Base-by-base conservation (phyloP, 345 rosid genomes). In the Firmiana major region DNA sequence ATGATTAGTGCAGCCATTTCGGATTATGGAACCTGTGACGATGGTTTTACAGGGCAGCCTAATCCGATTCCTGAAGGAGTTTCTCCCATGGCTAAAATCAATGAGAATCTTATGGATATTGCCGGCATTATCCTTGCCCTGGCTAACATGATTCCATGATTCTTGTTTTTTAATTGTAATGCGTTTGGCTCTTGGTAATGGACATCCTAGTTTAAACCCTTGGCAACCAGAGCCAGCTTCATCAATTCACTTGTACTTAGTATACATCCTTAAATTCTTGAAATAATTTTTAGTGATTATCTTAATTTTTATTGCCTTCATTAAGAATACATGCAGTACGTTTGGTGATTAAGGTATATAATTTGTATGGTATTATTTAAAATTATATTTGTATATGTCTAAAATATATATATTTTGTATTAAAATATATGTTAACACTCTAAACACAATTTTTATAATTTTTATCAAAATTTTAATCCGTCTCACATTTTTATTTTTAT, bases 1-100 rank as follows among this genome's bases (percentile, higher is more conserved):
- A 78, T 84, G 89, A 76, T 87, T 36, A 85, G 89, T 28, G 87
- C 88, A 0, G 84, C 83, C 2, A 42, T 83, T 24, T 49, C 86
- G 4, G 82, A 78, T 77, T 72, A 28, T 12, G 24, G 53, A 0
- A 72, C 86, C 1, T 87, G 88, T 62, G 83, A 81, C 28, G 89
- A 84, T 26, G 88, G 63, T n/a, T 81, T 86, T 38, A 40, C 65
- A 0, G 75, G 34, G 3, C 19, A 75, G 36, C 77, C 69, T 2
- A 19, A 58, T 43, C 77, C 77, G 2, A 49, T 11, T 15, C 55
- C 69, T 1, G 8, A 26, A 0, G 67, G 68, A 31, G 40, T 28
- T 31, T 75, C 80, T 51, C 83, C 82, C 1, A 53, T 85, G 60
- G 42, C 43, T 7, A 17, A 22, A 4, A 71, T 60, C 15, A 77